Conservation (phyloP, 208 protist genomes). For the Tetramitus jugosus region DNA sequence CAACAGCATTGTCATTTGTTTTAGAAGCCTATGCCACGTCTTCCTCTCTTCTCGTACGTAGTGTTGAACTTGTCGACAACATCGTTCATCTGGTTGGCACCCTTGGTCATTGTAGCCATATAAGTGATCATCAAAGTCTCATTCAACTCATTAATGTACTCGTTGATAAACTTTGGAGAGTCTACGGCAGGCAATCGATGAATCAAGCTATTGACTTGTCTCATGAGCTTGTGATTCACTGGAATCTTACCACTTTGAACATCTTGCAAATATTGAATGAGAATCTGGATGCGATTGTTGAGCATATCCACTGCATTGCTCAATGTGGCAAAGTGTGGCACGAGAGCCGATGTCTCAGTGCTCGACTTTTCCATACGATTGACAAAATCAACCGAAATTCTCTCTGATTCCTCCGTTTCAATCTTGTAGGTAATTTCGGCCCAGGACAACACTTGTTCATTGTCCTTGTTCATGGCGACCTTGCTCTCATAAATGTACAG, state of each 20-base stretch:
- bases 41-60: background rate
- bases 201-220: conserved; percentile 28
- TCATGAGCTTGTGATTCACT: conserved; percentile 24
- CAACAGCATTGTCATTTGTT: too few relatives aligned
- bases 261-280: conserved; percentile 39
- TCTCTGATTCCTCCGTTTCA: conserved; percentile 15
- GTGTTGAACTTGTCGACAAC: conserved; percentile 14
- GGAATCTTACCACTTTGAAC: conserved; percentile 27
- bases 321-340: conserved; percentile 1
- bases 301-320: conserved; percentile 37
- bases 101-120: conserved; percentile 18
- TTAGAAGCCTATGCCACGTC: background rate
- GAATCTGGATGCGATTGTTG: conserved; percentile 32
- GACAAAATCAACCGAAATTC: conserved; percentile 15
- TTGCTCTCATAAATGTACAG: conserved; percentile 35
- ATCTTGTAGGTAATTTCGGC: background rate
- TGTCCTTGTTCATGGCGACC: background rate
- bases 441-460: background rate
- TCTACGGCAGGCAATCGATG: conserved; percentile 26
- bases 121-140: conserved; percentile 34
- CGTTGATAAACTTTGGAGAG: conserved; percentile 11
- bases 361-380: background rate
- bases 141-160: conserved; percentile 26
- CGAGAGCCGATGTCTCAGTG: background rate
- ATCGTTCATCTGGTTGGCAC: conserved; percentile 10